A percentile compares a stretch with the other conserved stretches of the same genome.
Evolutionary conservation across 345 rosid genomes (phyloP).

Genomic region (Eucalyptus guilfoylei): DNA sequence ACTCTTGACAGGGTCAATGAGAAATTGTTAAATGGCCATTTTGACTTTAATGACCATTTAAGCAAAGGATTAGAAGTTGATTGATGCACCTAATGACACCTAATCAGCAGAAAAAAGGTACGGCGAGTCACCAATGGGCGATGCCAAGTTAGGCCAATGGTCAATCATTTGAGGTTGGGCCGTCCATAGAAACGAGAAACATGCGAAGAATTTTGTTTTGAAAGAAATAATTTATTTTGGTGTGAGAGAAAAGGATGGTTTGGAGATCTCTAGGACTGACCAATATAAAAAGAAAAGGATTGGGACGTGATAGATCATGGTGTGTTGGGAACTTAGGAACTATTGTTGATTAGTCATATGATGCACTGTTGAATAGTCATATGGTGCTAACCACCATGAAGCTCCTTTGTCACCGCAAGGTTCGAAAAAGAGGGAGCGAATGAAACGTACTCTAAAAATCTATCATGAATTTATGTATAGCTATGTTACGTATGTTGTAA

Average conservation of each 20-base stretch:
- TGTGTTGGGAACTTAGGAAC: neutral
- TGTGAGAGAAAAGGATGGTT: neutral
- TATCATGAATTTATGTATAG: neutral
- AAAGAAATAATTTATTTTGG: neutral
- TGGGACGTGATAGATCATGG: neutral
- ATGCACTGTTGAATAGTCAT: neutral
- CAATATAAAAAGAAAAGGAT: neutral
- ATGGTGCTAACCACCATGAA: neutral
- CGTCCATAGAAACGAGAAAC: neutral
- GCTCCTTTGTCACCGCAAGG: neutral
- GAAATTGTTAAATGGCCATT: neutral
- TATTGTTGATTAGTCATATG: neutral
- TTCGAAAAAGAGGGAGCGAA: neutral
- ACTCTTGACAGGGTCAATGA: neutral
- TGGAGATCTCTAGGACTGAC: neutral
- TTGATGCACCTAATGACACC: neutral
- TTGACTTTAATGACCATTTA: neutral
- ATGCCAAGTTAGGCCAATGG: neutral
- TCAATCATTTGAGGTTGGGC: neutral
- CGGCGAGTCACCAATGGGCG: neutral
- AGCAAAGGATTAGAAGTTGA: neutral
- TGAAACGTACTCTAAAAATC: neutral
- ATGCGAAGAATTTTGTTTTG: neutral
- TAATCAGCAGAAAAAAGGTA: neutral
- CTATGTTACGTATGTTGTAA: neutral